Evolutionary conservation across 2,329 filamentous ascomycete species (phyloP), one percentile per base, ranked within the genome.

Genomic region (Stromatinia cepivora): DNA sequence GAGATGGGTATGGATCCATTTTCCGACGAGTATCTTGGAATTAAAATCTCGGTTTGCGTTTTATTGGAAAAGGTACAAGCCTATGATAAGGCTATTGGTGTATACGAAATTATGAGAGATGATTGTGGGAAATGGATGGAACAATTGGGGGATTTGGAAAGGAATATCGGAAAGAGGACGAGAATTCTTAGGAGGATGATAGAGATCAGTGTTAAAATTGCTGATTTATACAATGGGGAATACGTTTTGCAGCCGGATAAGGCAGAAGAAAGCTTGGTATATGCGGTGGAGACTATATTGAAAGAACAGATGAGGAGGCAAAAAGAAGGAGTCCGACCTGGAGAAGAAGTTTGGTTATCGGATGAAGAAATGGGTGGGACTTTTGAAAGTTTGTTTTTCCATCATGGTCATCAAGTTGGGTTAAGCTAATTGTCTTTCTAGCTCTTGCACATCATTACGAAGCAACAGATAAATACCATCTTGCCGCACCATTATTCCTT

Each of bases 1-100:
- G 88, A 92, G 76, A 77, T 91, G 64, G 88, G 89, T 0, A 87
- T 99, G 82, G 93, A 98, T 77, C 92, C 92, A 0, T 96, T 94
- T 78, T 94, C 92, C 5, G 92, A 97, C 75, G 94, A 97, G 78
- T 90, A 97, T 46, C 85, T 97, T 74, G 95, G 95, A 11, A 89
- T 98, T 66, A 92, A 93, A 77, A 89, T 98, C 64, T 89, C 94
- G 78, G 84, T 97, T 11, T 89, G 92, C 1, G 85, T 86, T 13
- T 88, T 97, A 84, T 84, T 97, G 72, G 92, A 97, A 80, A 90
- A 90, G 76, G 87, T 92, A 22, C 85, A 89, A 45, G 87, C 90
- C 75, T 89, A 89, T 76, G 84, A 87, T 31, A 87, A 89, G 69
- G 88, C 93, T 0, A 89, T 92, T 69, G 87, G 92, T 63, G 88